These are phyloP conservation scores for Dictyostelium purpureum DNA, from an alignment of 78 protist species.

Conservation along the genomic window DNA sequence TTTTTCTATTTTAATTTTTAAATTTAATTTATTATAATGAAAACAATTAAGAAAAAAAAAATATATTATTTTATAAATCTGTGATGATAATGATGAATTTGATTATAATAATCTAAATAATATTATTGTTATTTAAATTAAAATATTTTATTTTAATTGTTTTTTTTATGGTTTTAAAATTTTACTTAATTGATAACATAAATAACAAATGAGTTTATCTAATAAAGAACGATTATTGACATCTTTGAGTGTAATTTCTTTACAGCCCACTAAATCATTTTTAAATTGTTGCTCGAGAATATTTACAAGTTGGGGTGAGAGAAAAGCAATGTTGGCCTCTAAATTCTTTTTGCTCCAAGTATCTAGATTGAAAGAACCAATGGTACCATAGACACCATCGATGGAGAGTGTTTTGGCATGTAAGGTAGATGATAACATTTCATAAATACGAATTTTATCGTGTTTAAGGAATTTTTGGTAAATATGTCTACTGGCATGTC, in stretches of 20 bases:
- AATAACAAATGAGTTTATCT: slow-evolving; percentile 21
- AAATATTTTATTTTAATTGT: background rate
- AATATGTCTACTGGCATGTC: slow-evolving; percentile 57
- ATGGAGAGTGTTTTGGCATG: slow-evolving; percentile 68
- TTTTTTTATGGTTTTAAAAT: slow-evolving; percentile 26
- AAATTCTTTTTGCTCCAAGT: slow-evolving; percentile 55
- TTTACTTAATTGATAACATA: slow-evolving; percentile 44
- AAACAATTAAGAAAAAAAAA: no score
- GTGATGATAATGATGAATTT: no score
- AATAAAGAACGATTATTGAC: slow-evolving; percentile 5
- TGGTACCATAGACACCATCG: slow-evolving; percentile 54
- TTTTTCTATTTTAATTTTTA: no score
- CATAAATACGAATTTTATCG: slow-evolving; percentile 26
- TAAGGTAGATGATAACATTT: slow-evolving; percentile 4
- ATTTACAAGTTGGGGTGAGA: slow-evolving; percentile 3
- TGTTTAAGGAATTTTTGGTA: slow-evolving; percentile 1
- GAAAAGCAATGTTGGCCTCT: slow-evolving; percentile 34
- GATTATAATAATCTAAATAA: no score
- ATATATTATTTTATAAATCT: no score
- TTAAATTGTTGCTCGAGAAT: slow-evolving; percentile 44
- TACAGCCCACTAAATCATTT: slow-evolving; percentile 19
- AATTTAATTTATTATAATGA: no score
- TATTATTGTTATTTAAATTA: no score
- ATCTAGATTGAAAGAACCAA: slow-evolving; percentile 76
- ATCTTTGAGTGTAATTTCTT: slow-evolving; percentile 19